phyloP scores from a whole-genome alignment of 1,139 yeast species.

The Pichia sp. region DNA sequence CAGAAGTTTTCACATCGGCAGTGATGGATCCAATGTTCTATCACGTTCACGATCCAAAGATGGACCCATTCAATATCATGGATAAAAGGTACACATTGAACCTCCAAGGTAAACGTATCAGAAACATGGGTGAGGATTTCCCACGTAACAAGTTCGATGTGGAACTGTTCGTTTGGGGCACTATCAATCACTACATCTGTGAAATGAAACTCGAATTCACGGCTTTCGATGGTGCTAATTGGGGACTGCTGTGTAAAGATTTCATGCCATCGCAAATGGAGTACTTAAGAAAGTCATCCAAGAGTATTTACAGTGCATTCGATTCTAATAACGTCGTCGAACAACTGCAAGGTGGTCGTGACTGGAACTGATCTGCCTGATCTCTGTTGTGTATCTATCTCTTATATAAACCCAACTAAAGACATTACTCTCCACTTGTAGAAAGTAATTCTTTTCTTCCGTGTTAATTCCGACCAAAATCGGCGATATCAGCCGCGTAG shows the following conservation, averaged over 20 bases:
- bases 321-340: slow-evolving; percentile 6
- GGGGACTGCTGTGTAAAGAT: slow-evolving; percentile 10
- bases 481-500: no score
- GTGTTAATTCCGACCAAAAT: no score
- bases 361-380: slow-evolving; percentile 1
- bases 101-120: slow-evolving; percentile 14
- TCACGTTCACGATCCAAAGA: slow-evolving; percentile 27
- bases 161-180: slow-evolving; percentile 23
- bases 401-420: no score
- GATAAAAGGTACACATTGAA: slow-evolving; percentile 17
- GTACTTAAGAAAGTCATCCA: slow-evolving; percentile 11
- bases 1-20: slow-evolving; percentile 16
- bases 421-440: no score
- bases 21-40: slow-evolving; percentile 22
- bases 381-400: no score
- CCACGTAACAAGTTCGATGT: slow-evolving; percentile 21
- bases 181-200: slow-evolving; percentile 15
- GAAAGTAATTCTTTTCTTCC: no score
- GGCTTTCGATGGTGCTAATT: slow-evolving; percentile 10
- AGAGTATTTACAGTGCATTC: slow-evolving; percentile 8
- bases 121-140: slow-evolving; percentile 23
- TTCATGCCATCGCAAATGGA: slow-evolving; percentile 12
- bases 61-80: slow-evolving; percentile 22
- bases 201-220: slow-evolving; percentile 7
- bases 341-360: slow-evolving; percentile 13